Base-by-base conservation (phyloP, 345 rosid genomes). In the Brassica rapa region DNA sequence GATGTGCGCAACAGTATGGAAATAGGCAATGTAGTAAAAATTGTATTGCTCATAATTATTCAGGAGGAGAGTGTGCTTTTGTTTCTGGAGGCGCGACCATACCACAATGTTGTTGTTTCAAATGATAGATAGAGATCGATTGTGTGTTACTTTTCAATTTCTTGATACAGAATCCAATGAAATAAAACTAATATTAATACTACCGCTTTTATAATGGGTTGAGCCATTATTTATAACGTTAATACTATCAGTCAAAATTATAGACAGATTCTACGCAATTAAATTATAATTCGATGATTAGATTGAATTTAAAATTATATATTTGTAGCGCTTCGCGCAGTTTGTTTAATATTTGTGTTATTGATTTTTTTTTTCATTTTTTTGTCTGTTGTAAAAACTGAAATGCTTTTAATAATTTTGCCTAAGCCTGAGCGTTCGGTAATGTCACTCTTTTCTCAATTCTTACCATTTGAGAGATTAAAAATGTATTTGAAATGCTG, bases 371-470 rank as follows among this genome's bases (percentile, higher is more conserved):
- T 32, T 32, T 32, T 32, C 33, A 32, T 32, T 32, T 32, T 32
- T 32, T 32, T 32, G 35, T 5, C 25, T 32, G 35, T 32, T 32
- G 35, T 32, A 32, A 32, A 32, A 32, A 32, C 35, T 32, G 35
- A 32, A 32, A 4, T 32, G 25, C 25, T 96, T 96, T 63, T 96
- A 24, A 24, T 24, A 24, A 24, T 24, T 24, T 24, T 24, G 25
- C 3, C 25, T 24, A 24, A 24, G 25, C 25, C 3, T 24, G 25
- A 24, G 25, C 25, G 25, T 2, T 24, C 25, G 99, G 99, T 96
- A 87, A 12, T 75, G n/a, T 23, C 12, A 2, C 8, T 2, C 3
- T 39, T 49, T n/a, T 1, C 56, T 49, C 56, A n/a, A 1, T 49
- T 43, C 56, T 41, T 41, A 41, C 4, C 1, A 11, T 41, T 41